Percentiles rank a stretch among this genome's conserved stretches.
Evolutionary conservation across 2,329 filamentous ascomycete genomes (phyloP).

Genomic region (Mariannaea elegans): DNA sequence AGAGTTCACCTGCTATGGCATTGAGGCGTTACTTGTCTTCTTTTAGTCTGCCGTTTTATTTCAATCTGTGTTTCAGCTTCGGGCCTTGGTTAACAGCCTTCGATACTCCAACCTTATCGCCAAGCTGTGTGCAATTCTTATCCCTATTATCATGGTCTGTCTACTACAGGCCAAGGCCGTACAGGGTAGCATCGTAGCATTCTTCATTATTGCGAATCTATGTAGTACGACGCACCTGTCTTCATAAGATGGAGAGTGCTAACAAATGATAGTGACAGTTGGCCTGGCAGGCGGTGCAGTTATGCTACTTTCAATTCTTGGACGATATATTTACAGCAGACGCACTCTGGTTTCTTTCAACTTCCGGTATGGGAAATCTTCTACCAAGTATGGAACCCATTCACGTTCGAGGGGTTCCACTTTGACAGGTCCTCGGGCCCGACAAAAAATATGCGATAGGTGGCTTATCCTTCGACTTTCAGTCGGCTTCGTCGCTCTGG

Average conservation of each 20-base stretch:
- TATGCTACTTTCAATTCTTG: constrained; percentile 22
- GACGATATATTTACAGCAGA: constrained; percentile 21
- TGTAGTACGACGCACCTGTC: constrained; percentile 10
- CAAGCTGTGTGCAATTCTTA: constrained; percentile 13
- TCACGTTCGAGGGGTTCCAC: neutral
- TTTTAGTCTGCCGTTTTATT: constrained; percentile 51
- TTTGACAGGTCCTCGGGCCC: constrained; percentile 2
- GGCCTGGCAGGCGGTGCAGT: constrained; percentile 17
- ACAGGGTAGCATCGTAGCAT: constrained; percentile 6
- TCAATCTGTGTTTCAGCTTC: constrained; percentile 18
- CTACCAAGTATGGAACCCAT: neutral
- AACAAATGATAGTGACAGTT: constrained; percentile 13
- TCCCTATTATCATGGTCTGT: constrained; percentile 7
- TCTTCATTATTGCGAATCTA: constrained; percentile 19
- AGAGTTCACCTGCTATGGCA: constrained; percentile 62
- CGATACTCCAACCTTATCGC: constrained; percentile 14
- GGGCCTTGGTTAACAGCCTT: neutral
- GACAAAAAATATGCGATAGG: constrained; percentile 52
- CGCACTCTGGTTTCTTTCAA: constrained; percentile 16
- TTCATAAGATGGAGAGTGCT: neutral
- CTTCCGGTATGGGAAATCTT: constrained; percentile 18
- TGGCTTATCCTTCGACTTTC: constrained; percentile 56
- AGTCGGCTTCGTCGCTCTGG: constrained; percentile 53
- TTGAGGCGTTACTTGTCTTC: constrained; percentile 55
- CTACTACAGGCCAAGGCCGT: constrained; percentile 8